Base-by-base conservation (phyloP, 2,329 filamentous ascomycete genomes). In the Fusarium hainanense region DNA sequence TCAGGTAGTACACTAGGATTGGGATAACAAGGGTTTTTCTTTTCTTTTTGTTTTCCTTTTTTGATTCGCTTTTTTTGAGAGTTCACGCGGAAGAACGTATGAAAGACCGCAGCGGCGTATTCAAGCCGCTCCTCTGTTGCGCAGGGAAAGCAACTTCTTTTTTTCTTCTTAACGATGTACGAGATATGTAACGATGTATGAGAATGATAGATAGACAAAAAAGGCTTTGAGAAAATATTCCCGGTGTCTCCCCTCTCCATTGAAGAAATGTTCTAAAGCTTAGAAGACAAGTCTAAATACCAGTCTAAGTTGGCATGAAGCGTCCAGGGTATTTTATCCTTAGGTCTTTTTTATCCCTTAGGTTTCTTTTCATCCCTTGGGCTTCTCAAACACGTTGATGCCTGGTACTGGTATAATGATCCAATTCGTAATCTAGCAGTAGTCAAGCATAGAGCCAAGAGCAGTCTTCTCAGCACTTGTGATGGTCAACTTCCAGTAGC, bases 391-490 rank as follows among this genome's bases (percentile, higher is more conserved):
- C 21, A 21, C 21, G 21, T 21, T 21, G 21, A 21, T 21, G 21
- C 21, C 21, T 21, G 21, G 21, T 21, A 21, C 21, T 21, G 21
- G 21, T 21, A 21, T 21, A 21, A 21, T 21, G 21, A 21, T 21
- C 21, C 30, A 37, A 25, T 8, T 21, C 21, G 7, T 20, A 27
- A 16, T 48, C 63, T 69, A 80, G 61, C 79, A 81, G 10, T 59
- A 72, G 58, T 74, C 68, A 44, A 81, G 70, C 77, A 81, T 80
- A 50, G 79, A 82, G 1, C 81, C 82, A 67, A 94, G 79, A 1
- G 92, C 90, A 18, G 80, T 80, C 85, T 93, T 93, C 85, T 97
- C 93, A 1, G 87, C 88, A 48, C 83, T 83, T 2, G 91, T 95
- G 65, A 96, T 82, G 18, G 86, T 90, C 70, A 97, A 80, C 2